phyloP scores from a whole-genome alignment of 805 yeast species.

The Komagataella phaffii region DNA sequence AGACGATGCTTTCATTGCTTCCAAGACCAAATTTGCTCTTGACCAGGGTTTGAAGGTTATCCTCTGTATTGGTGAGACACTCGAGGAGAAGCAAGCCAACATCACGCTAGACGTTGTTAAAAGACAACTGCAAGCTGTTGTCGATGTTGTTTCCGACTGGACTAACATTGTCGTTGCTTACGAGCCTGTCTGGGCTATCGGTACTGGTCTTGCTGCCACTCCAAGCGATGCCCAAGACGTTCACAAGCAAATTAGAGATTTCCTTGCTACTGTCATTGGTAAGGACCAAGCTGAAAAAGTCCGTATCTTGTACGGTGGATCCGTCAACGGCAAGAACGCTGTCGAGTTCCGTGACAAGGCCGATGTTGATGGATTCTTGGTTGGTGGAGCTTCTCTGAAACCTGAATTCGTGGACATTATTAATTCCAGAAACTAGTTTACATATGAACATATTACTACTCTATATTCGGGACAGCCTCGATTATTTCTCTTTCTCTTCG shows the following conservation, averaged over 20 bases:
- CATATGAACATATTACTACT: background rate
- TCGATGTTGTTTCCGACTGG: constrained; percentile 80
- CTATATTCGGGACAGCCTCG: background rate
- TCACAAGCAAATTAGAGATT: constrained; percentile 79
- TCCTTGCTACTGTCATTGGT: constrained; percentile 68
- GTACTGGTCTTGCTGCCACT: constrained; percentile 98
- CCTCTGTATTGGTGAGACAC: constrained; percentile 94
- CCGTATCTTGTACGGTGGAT: constrained; percentile 97
- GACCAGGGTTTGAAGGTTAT: constrained; percentile 84
- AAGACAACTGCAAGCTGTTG: constrained; percentile 83
- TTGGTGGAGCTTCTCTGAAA: constrained; percentile 98
- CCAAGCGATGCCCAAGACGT: constrained; percentile 96
- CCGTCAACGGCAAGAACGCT: constrained; percentile 93
- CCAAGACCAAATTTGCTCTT: constrained; percentile 87
- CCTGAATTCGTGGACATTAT: constrained; percentile 95
- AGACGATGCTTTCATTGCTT: constrained; percentile 81
- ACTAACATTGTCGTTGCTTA: constrained; percentile 85
- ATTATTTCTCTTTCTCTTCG: background rate
- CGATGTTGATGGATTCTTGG: constrained; percentile 97
- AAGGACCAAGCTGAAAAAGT: constrained; percentile 58
- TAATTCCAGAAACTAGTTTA: constrained; percentile 53
- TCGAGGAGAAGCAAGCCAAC: constrained; percentile 87
- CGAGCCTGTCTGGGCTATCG: constrained; percentile 99
- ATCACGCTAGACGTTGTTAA: constrained; percentile 76
- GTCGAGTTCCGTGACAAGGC: constrained; percentile 78